A percentile compares a stretch with the other conserved stretches of the same genome.
phyloP scores from a whole-genome alignment of 305 asterid genomes.

The Lippia alba region DNA sequence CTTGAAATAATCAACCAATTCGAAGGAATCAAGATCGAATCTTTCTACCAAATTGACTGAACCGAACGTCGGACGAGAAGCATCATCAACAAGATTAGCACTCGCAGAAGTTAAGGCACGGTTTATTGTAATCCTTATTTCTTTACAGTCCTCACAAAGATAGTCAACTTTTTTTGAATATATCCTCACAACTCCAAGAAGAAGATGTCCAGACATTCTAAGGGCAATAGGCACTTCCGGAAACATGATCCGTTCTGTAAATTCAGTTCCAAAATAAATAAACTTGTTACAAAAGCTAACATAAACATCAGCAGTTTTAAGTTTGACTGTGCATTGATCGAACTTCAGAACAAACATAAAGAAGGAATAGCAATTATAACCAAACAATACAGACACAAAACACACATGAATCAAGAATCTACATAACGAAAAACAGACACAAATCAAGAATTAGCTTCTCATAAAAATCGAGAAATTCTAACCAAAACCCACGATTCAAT shows the following conservation, averaged over 20 bases:
- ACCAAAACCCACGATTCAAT: conserved; percentile 9
- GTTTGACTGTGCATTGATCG: no score
- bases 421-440: neutral
- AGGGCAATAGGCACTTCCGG: conserved; percentile 91
- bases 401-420: neutral
- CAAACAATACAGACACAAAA: no score
- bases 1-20: conserved; percentile 48
- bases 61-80: conserved; percentile 65
- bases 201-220: conserved; percentile 91
- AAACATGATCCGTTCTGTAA: conserved; percentile 71
- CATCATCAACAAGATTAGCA: conserved; percentile 73
- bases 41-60: conserved; percentile 75
- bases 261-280: conserved; percentile 4
- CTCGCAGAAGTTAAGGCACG: conserved; percentile 47
- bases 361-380: no score
- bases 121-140: conserved; percentile 47
- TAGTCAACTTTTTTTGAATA: conserved; percentile 92
- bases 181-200: conserved; percentile 90
- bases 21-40: conserved; percentile 69
- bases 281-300: neutral
- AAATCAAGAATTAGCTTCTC: conserved; percentile 14
- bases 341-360: no score
- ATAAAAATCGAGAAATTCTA: neutral
- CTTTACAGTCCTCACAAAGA: conserved; percentile 71
- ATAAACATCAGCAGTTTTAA: no score